These are phyloP conservation scores for Wickerhamiella shivajii DNA, from an alignment of 805 yeast genomes.

Conservation along the genomic window DNA sequence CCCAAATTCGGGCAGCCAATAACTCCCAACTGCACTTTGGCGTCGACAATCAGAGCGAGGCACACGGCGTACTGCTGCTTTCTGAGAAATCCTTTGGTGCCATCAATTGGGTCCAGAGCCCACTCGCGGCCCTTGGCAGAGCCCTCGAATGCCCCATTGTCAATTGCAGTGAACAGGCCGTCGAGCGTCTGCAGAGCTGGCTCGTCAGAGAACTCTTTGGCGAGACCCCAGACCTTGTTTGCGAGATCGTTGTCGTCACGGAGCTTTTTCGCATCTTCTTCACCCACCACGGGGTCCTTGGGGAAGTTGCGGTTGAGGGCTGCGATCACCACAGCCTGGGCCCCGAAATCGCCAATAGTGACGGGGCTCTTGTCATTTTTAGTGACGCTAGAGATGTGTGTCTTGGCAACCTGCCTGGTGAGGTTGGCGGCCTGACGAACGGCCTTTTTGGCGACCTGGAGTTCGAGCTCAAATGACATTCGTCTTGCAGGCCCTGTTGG, in stretches of 20 bases:
- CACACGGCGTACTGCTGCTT: conserved; percentile 97
- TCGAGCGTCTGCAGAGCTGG: conserved; percentile 26
- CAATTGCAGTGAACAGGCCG: conserved; percentile 51
- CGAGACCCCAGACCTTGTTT: conserved; percentile 42
- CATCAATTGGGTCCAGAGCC: conserved; percentile 98
- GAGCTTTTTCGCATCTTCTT: conserved; percentile 70
- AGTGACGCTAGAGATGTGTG: conserved; percentile 31
- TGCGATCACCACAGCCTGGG: conserved; percentile 83
- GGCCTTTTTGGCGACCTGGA: conserved; percentile 71
- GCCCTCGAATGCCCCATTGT: conserved; percentile 66
- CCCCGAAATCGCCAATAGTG: conserved; percentile 87
- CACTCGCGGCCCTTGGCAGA: conserved; percentile 74
- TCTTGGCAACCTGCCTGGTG: conserved; percentile 41
- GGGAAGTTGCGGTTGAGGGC: conserved; percentile 74
- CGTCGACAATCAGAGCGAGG: conserved; percentile 74
- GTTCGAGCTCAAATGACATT: conserved; percentile 36
- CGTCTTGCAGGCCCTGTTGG: too few species aligned
- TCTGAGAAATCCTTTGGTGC: conserved; percentile 90
- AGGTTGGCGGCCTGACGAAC: conserved; percentile 74
- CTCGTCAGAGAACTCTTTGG: conserved; percentile 35
- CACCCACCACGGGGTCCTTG: conserved; percentile 77
- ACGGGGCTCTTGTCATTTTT: conserved; percentile 90
- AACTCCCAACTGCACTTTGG: conserved; percentile 74
- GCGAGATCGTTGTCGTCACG: conserved; percentile 36
- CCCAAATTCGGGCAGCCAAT: conserved; percentile 90